A percentile compares a stretch with the other conserved stretches of the same genome.
phyloP scores from a whole-genome alignment of 2,329 filamentous ascomycete genomes.

The Diaporthe citri region DNA sequence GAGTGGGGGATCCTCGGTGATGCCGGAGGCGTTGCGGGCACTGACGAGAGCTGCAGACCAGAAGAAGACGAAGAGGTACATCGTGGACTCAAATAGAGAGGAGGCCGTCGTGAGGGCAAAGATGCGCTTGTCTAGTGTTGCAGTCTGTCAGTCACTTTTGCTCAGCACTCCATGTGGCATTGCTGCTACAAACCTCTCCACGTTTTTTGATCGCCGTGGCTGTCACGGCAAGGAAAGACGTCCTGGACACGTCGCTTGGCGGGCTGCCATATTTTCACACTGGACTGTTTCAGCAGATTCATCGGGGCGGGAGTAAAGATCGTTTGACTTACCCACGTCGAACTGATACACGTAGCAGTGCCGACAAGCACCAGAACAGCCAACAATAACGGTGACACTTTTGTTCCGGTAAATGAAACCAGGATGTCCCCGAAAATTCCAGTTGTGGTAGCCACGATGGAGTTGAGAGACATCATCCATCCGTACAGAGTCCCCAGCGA shows the following conservation, averaged over 20 bases:
- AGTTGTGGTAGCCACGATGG: constrained; percentile 66
- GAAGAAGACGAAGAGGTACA: constrained; percentile 75
- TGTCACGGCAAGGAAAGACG: neutral
- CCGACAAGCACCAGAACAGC: constrained; percentile 37
- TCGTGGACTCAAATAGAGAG: constrained; percentile 71
- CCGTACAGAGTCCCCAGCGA: constrained; percentile 66
- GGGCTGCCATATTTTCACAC: constrained; percentile 18
- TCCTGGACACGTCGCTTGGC: neutral
- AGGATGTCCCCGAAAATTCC: constrained; percentile 66
- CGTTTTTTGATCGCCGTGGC: neutral
- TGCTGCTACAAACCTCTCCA: neutral
- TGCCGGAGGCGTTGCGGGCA: constrained; percentile 46
- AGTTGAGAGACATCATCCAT: constrained; percentile 65
- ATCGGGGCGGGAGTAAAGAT: too few relatives aligned
- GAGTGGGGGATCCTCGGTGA: constrained; percentile 49
- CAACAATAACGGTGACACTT: constrained; percentile 56
- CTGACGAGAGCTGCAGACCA: constrained; percentile 68
- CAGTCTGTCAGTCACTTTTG: neutral
- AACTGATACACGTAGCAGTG: constrained; percentile 60
- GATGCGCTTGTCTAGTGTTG: constrained; percentile 57
- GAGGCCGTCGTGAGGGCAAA: constrained; percentile 64
- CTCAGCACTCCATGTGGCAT: neutral
- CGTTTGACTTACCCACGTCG: constrained; percentile 59
- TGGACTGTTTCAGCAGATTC: neutral
- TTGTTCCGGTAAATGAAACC: constrained; percentile 60